phyloP scores from a whole-genome alignment of 1,139 yeast species.

The Kodamaea suecica region DNA sequence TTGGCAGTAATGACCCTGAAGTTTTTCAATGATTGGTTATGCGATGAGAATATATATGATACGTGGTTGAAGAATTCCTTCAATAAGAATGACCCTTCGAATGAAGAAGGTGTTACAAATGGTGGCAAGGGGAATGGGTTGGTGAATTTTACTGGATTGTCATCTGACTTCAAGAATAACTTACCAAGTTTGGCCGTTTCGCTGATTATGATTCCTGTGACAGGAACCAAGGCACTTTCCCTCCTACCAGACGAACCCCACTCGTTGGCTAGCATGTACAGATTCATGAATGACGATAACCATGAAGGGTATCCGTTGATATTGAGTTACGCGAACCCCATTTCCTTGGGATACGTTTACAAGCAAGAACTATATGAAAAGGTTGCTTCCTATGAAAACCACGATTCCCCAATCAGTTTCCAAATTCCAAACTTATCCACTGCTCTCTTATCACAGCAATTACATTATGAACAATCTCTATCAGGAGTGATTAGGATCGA shows the following conservation, averaged over 20 bases:
- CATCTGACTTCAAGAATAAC: conserved; percentile 27
- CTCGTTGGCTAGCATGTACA: conserved; percentile 19
- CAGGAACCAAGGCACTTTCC: conserved; percentile 26
- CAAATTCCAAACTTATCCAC: conserved; percentile 21
- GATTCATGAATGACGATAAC: conserved; percentile 27
- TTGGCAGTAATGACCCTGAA: conserved; percentile 53
- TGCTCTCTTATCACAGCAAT: conserved; percentile 24
- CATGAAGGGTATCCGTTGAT: conserved; percentile 48
- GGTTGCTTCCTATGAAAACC: conserved; percentile 14
- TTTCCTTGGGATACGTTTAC: conserved; percentile 36
- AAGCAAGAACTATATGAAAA: conserved; percentile 25
- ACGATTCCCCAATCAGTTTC: conserved; percentile 20
- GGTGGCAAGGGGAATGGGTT: conserved; percentile 44
- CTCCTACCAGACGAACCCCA: conserved; percentile 30
- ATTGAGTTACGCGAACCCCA: conserved; percentile 24
- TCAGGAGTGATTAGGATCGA: conserved; percentile 36
- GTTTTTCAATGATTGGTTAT: conserved; percentile 46
- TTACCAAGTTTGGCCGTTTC: conserved; percentile 35
- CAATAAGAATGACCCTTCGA: conserved; percentile 16
- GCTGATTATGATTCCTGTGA: conserved; percentile 33
- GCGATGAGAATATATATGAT: conserved; percentile 50
- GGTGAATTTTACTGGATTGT: conserved; percentile 32
- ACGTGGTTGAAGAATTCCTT: conserved; percentile 35
- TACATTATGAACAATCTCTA: conserved; percentile 23
- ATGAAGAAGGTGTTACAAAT: conserved; percentile 16